A percentile compares a stretch with the other conserved stretches of the same genome.
Evolutionary conservation across 176 grass and related monocot genomes (phyloP).

Genomic region (Eleusine coracana): DNA sequence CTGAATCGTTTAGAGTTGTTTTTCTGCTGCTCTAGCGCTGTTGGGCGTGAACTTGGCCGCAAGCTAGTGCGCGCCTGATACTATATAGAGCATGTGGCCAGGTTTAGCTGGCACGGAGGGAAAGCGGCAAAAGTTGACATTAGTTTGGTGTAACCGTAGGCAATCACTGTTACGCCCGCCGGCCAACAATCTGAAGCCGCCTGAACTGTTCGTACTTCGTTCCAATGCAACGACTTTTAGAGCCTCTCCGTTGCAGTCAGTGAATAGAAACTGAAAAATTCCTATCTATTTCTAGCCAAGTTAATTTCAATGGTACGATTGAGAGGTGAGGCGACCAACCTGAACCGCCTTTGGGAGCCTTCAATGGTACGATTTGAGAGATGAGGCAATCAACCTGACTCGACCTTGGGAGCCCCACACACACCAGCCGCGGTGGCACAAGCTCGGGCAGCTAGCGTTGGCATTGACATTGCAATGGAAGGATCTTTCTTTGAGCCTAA

Average conservation of each 20-base stretch:
- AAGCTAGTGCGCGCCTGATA: not conserved
- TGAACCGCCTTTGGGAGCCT: not conserved
- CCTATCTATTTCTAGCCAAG: not conserved
- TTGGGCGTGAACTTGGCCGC: not conserved
- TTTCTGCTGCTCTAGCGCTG: not conserved
- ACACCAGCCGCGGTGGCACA: not conserved
- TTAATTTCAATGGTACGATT: not conserved
- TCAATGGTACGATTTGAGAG: not conserved
- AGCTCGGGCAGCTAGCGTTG: not conserved
- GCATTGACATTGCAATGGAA: not conserved
- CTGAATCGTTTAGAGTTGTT: slow-evolving; percentile 4
- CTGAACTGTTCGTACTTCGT: not conserved
- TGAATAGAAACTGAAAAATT: not conserved
- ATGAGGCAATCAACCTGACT: not conserved
- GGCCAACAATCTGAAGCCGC: not conserved
- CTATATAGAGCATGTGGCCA: slow-evolving; percentile 17
- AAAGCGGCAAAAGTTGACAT: not conserved
- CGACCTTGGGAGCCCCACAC: not conserved
- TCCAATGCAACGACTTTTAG: not conserved
- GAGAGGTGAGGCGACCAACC: not conserved
- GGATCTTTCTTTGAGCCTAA: too few species aligned
- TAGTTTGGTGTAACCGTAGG: not conserved
- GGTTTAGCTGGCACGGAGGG: not conserved
- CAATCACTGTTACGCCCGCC: not conserved
- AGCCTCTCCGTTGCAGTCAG: not conserved